Evolutionary conservation across 139 green algal species (phyloP), one percentile per base, ranked within the genome.

Genomic region (Gonium pectorale): DNA sequence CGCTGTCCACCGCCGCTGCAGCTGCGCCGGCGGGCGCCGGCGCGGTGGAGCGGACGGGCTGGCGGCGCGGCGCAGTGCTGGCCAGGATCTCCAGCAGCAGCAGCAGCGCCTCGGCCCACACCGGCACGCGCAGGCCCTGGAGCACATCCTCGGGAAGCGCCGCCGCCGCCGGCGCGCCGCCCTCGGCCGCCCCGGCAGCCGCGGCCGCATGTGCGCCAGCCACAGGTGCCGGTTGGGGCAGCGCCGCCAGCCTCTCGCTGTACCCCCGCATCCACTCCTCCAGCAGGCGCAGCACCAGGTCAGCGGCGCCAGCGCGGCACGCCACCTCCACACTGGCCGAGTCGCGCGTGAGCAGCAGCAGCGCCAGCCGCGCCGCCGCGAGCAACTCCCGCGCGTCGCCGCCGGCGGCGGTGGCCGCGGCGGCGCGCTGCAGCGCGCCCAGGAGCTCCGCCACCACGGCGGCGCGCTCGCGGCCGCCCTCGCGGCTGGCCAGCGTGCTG

Each of bases 21-120:
- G n/a, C n/a, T n/a, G n/a, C n/a, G n/a, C n/a, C n/a, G n/a, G n/a
- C n/a, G n/a, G n/a, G n/a, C n/a, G n/a, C n/a, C n/a, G n/a, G n/a
- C n/a, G n/a, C n/a, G n/a, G n/a, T n/a, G n/a, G n/a, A n/a, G n/a
- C n/a, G n/a, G n/a, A n/a, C n/a, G n/a, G n/a, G n/a, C n/a, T n/a
- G n/a, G n/a, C 52, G 59, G 2, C 52, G 43, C 51, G 79, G 83
- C 27, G 73, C 66, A 4, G 88, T 92, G 59, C 80, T 89, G 8
- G 85, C 77, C 41, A 97, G 66, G 3, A 89, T 75, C 70, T 97
- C 92, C n/a, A 98, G 83, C 38, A 95, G 60, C 62, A 98, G 83
- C 75, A 98, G 86, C 75, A 95, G 46, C 0, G 92, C 92, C 66
- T 96, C 93, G 35, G 96, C 89, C 96, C 96, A 98, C 68, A 92